Evolutionary conservation across 768 basidiomycete species (phyloP), one percentile per base, ranked within the genome.

Genomic region (Podaxis sp.): DNA sequence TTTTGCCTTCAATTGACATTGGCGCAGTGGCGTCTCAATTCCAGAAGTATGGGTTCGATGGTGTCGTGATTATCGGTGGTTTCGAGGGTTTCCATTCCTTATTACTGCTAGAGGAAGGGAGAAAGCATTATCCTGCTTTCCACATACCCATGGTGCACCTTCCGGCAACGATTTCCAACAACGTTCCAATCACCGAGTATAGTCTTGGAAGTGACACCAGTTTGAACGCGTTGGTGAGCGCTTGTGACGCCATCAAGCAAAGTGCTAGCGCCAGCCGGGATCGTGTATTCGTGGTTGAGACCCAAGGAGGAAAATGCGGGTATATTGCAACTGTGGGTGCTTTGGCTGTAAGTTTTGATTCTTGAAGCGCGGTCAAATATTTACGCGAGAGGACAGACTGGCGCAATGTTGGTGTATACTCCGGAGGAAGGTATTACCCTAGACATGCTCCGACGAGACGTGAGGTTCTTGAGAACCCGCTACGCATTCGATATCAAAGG

Each of bases 171-270:
- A 90, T 99, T 72, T 95, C 93, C 67, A 99, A 99, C 78, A 99
- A 99, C 68, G 97, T 99, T 12, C 97, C 97, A 2, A 75, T 98
- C 81, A 98, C 96, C 54, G 96, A 99, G 73, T 94, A 92, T 76
- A 96, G 93, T 73, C 77, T 99, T 64, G 97, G 97, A 51, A 91
- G 89, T 68, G 97, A 99, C 72, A 99, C 97, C n/a, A 93, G 91
- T 74, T 79, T 99, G 81, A 99, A 99, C 74, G 95, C 96, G 2
- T 81, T 99, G 33, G 95, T 99, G 58, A 93, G 96, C 64, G 97
- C 97, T 5, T 99, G 96, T 72, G 97, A 99, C 76, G 89, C 96
- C 46, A 98, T 99, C 78, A 97, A 96, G 78, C 97, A 99, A 81
- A 96, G 94, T 71, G 97, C 97, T 10, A 92, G 92, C 60, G 96